A percentile compares a stretch with the other conserved stretches of the same genome.
These are phyloP conservation scores for Nitzschia sp. DNA, from an alignment of 108 stramenopile genomes.

Conservation along the genomic window DNA sequence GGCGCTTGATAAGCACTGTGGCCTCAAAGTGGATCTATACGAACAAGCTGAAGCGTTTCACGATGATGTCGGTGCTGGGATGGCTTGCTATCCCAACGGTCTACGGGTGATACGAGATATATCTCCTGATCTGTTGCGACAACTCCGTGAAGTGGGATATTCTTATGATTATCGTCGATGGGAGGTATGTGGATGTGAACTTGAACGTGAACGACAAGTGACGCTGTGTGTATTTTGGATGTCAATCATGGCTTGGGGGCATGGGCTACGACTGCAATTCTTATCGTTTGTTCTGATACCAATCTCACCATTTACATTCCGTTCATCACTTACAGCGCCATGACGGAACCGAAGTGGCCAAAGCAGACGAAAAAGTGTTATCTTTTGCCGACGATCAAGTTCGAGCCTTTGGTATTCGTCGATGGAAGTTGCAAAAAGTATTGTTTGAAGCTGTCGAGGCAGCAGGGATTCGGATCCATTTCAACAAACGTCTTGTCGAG, in stretches of 20 bases:
- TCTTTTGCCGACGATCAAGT: slow-evolving; percentile 31
- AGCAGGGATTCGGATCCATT: slow-evolving; percentile 54
- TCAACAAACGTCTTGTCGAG: slow-evolving; percentile 24
- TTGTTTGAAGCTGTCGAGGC: slow-evolving; percentile 43
- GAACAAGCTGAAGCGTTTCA: slow-evolving; percentile 34
- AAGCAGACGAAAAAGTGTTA: slow-evolving; percentile 53
- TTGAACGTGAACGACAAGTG: not conserved
- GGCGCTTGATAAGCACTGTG: slow-evolving; percentile 28
- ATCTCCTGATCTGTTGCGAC: slow-evolving; percentile 36
- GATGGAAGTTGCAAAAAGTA: slow-evolving; percentile 64
- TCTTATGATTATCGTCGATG: slow-evolving; percentile 63
- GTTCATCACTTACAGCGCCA: slow-evolving; percentile 57
- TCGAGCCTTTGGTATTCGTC: slow-evolving; percentile 55
- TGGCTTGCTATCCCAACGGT: slow-evolving; percentile 71
- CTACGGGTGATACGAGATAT: slow-evolving; percentile 56
- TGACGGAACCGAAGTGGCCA: slow-evolving; percentile 64
- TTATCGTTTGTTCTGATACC: not conserved
- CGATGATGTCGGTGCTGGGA: slow-evolving; percentile 59
- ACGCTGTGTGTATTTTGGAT: no score
- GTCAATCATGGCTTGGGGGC: no score
- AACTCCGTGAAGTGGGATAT: slow-evolving; percentile 48
- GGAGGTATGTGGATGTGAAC: slow-evolving; percentile 25
- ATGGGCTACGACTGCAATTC: no score
- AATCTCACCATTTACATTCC: not conserved
- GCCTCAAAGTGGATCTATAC: slow-evolving; percentile 14